phyloP scores from a whole-genome alignment of 73 alveolate species.

The Effrenium voratum region DNA sequence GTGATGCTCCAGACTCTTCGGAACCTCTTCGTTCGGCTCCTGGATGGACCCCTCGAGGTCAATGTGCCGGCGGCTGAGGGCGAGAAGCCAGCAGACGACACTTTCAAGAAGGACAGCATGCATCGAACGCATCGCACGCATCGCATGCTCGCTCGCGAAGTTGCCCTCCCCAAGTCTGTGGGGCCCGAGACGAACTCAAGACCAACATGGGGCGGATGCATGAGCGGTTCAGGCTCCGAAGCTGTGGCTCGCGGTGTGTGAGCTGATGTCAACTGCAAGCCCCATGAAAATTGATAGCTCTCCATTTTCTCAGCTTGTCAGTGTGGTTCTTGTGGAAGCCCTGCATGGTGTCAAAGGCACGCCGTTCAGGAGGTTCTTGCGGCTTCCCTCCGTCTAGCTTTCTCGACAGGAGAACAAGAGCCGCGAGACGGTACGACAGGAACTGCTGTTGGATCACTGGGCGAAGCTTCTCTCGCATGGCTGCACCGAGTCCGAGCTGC shows the following conservation, averaged over 20 bases:
- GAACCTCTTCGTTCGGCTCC: constrained; percentile 6
- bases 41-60: constrained; percentile 69
- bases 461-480: constrained; percentile 39
- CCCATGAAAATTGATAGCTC: background rate
- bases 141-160: no score
- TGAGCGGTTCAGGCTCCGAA: background rate
- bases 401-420: constrained; percentile 20
- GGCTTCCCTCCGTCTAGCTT: background rate
- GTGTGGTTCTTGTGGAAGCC: no score
- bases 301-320: background rate
- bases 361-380: no score
- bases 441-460: constrained; percentile 50
- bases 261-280: background rate
- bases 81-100: constrained; percentile 31
- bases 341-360: no score
- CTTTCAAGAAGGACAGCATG: constrained; percentile 28
- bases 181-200: no score
- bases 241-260: background rate
- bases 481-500: constrained; percentile 42
- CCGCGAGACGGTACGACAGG: constrained; percentile 2
- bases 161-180: no score
- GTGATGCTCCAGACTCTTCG: constrained; percentile 65
- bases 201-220: no score
- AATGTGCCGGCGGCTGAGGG: background rate
- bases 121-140: no score